Evolutionary conservation across 371 early-diverging fungal genomes (phyloP), one percentile per base, ranked within the genome.

Genomic region (Thermomucor indicae-seudaticae): DNA sequence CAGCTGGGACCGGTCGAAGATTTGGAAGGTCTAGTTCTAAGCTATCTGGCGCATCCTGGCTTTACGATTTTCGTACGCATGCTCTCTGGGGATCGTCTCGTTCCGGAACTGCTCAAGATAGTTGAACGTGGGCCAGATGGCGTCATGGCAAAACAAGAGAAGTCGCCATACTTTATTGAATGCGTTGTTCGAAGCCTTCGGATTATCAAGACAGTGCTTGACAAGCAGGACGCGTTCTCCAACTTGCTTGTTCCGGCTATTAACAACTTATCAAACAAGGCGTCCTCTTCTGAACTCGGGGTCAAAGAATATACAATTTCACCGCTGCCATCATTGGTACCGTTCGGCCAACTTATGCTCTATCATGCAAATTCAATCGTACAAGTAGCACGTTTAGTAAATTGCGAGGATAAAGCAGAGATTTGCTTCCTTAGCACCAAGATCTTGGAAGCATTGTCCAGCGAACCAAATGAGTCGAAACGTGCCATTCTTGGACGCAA

Each of bases 1-100:
- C 62, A 35, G 20, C 23, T 41, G 19, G 17, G 16, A 6, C 34
- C 48, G 0, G 30, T 24, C 7, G 32, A 47, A 3, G n/a, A 41
- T 8, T 35, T 49, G 6, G 54, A 57, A 27, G 43, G 42, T 8
- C 6, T 47, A 8, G 38, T 72, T 14, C 47, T 58, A 4, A 24
- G 23, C 0, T 67, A 58, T 31, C 31, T 79, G 10, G 58, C 68
- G 5, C 95, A 95, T 37, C 94, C 95, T 3, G 96, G 92, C 1
- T 96, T 91, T 55, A 87, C 92, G 50, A 74, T 97, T 3, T 55
- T 88, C 39, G 72, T 79, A 20, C 80, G 89, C 16, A 55, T 95
- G n/a, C 64, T 97, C 16, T 81, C 86, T 3, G 93, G 91, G 11
- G 80, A 88, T 14, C 73, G 79, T 34, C 70, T 93, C 5, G 62